Percentiles rank a stretch among this genome's conserved stretches.
phyloP scores from a whole-genome alignment of 2,329 filamentous ascomycete genomes.

The Coniochaeta pulveracea region DNA sequence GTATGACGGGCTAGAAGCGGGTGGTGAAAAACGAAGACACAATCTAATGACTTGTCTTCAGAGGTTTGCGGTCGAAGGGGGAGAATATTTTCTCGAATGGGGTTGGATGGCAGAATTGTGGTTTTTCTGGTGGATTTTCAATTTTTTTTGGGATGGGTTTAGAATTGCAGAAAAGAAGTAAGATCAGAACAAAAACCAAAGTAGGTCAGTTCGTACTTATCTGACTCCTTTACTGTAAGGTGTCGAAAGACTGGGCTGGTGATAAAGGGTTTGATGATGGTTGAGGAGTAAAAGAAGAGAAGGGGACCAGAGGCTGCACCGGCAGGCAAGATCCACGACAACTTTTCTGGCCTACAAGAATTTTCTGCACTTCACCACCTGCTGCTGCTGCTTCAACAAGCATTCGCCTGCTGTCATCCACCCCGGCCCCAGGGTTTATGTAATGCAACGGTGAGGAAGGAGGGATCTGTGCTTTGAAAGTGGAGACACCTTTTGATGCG shows the following conservation, averaged over 20 bases:
- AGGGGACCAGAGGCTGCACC: conserved; percentile 11
- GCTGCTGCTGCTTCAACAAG: too few relatives aligned
- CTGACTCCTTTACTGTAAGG: conserved; percentile 36
- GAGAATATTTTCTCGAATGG: conserved; percentile 6
- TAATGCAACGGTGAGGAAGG: too few relatives aligned
- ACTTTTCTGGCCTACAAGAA: conserved; percentile 8
- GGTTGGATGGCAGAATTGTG: conserved; percentile 12
- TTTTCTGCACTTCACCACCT: too few relatives aligned
- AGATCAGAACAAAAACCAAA: conserved; percentile 50
- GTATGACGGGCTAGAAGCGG: conserved; percentile 1
- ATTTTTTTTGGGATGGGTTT: conserved; percentile 50
- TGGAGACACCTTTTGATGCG: too few relatives aligned
- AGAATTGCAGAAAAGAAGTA: conserved; percentile 33
- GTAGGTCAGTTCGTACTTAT: conserved; percentile 41
- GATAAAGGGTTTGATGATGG: conserved; percentile 13
- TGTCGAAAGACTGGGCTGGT: conserved; percentile 15
- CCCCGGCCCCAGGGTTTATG: too few relatives aligned
- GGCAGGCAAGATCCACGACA: conserved; percentile 3
- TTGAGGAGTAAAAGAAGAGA: conserved; percentile 12
- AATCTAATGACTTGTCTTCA: conserved; percentile 8
- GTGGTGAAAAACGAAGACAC: conserved; percentile 6
- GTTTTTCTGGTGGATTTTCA: conserved; percentile 41
- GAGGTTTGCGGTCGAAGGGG: conserved; percentile 8
- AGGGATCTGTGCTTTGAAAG: too few relatives aligned
- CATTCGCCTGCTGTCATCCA: too few relatives aligned